phyloP scores from a whole-genome alignment of 345 rosid genomes.

The Orychophragmus violaceus region DNA sequence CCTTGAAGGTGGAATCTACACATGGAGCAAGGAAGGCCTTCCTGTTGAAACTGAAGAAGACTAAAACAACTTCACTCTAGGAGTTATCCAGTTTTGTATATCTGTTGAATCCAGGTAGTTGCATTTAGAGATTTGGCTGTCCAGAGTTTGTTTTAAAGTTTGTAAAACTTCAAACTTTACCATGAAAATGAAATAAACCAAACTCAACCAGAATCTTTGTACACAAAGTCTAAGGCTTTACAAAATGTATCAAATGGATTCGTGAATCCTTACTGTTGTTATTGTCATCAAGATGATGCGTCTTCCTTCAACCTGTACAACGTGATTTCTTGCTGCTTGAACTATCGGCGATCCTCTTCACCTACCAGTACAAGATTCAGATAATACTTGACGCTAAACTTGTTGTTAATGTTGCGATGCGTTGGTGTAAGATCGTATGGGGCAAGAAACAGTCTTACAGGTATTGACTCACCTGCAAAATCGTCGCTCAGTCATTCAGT shows the following conservation, averaged over 20 bases:
- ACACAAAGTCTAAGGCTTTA: conserved; percentile 29
- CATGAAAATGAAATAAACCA: conserved; percentile 1
- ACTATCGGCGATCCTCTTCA: conserved; percentile 96
- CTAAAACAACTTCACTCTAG: conserved; percentile 1
- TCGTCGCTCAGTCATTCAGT: neutral
- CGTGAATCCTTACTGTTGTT: conserved; percentile 4
- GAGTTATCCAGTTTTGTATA: conserved; percentile 27
- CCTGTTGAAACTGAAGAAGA: conserved; percentile 56
- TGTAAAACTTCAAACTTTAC: conserved; percentile 12
- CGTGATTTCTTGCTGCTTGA: conserved; percentile 94
- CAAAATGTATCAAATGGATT: neutral
- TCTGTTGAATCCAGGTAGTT: conserved; percentile 19
- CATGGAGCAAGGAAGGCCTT: conserved; percentile 81
- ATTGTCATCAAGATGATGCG: conserved; percentile 12
- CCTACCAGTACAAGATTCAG: conserved; percentile 95
- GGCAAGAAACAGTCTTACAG: conserved; percentile 86
- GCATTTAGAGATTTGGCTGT: conserved; percentile 15
- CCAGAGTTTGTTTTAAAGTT: neutral
- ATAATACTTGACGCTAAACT: conserved; percentile 93
- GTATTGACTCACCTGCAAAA: conserved; percentile 89
- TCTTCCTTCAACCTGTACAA: conserved; percentile 77
- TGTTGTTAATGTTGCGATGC: conserved; percentile 92
- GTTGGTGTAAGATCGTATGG: conserved; percentile 99
- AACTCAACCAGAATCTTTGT: conserved; percentile 2
- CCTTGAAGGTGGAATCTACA: conserved; percentile 85